These are phyloP conservation scores for Fusarium sororula DNA, from an alignment of 2,329 filamentous ascomycete genomes.

Conservation along the genomic window DNA sequence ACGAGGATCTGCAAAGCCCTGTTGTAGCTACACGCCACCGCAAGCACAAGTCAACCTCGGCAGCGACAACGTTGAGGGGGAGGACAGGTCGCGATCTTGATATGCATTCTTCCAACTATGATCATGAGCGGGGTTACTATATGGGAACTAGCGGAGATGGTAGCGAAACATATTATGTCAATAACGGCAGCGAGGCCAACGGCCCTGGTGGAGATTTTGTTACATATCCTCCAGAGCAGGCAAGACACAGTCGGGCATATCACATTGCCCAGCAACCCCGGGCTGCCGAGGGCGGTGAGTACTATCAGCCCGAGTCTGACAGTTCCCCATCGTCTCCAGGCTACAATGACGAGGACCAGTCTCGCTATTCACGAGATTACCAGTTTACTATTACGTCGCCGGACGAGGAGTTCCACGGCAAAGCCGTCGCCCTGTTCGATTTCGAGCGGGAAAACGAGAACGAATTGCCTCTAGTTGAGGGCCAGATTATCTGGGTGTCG, in stretches of 20 bases:
- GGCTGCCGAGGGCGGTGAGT: conserved; percentile 60
- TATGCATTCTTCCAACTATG: conserved; percentile 60
- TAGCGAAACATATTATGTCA: conserved; percentile 78
- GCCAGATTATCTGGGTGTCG: conserved; percentile 95
- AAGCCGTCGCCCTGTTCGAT: conserved; percentile 93
- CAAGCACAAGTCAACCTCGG: conserved; percentile 79
- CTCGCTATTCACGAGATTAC: conserved; percentile 88
- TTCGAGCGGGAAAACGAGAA: conserved; percentile 97
- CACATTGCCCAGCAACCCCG: conserved; percentile 56
- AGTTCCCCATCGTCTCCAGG: conserved; percentile 68
- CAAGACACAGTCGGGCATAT: conserved; percentile 63
- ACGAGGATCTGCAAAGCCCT: conserved; percentile 92
- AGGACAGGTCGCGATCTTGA: conserved; percentile 57
- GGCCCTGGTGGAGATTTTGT: conserved; percentile 83
- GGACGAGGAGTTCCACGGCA: conserved; percentile 97
- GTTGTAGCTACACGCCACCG: conserved; percentile 86
- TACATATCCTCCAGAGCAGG: conserved; percentile 76
- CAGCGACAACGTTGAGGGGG: conserved; percentile 54
- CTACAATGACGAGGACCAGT: conserved; percentile 71
- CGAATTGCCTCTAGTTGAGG: conserved; percentile 89
- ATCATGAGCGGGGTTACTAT: conserved; percentile 72
- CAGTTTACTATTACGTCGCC: conserved; percentile 95
- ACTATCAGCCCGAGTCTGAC: conserved; percentile 64
- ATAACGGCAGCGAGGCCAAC: conserved; percentile 74
- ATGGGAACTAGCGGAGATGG: conserved; percentile 74